Percentiles rank a stretch among this genome's conserved stretches.
phyloP scores from a whole-genome alignment of 345 rosid species.

The Rhodomyrtus tomentosa region DNA sequence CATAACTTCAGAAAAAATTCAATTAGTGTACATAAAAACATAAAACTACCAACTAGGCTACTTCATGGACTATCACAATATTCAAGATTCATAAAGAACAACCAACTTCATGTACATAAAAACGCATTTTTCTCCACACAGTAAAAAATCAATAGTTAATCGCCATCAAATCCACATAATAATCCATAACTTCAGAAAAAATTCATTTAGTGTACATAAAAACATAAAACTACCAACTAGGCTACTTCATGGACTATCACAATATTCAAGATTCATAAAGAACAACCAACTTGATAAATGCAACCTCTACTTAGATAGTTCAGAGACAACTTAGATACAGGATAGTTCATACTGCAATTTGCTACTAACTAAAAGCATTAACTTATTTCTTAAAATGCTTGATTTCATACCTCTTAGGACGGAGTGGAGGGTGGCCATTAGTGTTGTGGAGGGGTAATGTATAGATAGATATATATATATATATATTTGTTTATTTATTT shows the following conservation, averaged over 20 bases:
- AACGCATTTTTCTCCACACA: background rate
- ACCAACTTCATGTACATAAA: too few species aligned
- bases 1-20: background rate
- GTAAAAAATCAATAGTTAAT: background rate
- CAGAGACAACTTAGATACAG: background rate
- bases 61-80: background rate
- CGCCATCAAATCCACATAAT: background rate
- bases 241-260: background rate
- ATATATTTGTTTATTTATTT: too few species aligned
- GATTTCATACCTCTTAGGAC: too few species aligned
- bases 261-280: background rate
- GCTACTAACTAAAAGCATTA: background rate
- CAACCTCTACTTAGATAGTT: background rate
- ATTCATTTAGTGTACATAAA: background rate
- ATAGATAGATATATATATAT: too few species aligned
- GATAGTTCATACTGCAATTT: background rate
- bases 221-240: background rate
- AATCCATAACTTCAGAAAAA: background rate
- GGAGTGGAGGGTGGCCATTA: too few species aligned
- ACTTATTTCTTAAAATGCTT: background rate
- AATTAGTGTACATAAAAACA: background rate
- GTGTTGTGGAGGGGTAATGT: too few species aligned
- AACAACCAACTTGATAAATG: background rate
- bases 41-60: background rate
- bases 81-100: background rate